These are phyloP conservation scores for Haplographium delicatum DNA, from an alignment of 495 filamentous ascomycete genomes.

Conservation along the genomic window DNA sequence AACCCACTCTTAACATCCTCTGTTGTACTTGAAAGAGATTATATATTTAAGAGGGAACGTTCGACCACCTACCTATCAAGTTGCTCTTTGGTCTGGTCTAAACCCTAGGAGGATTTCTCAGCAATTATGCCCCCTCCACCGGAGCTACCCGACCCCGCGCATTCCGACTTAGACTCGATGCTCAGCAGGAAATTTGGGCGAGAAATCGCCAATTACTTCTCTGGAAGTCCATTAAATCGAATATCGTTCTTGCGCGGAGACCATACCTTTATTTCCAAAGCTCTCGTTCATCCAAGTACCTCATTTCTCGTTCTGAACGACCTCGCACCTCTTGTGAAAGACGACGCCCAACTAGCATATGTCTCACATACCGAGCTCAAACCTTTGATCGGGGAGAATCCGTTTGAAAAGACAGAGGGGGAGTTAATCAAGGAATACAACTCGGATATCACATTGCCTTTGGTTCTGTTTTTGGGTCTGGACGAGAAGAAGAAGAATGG, in stretches of 20 bases:
- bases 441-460: conserved; percentile 56
- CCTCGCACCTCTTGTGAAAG: conserved; percentile 66
- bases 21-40: too few species aligned
- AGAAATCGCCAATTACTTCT: conserved; percentile 94
- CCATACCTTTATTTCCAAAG: conserved; percentile 70
- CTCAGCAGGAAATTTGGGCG: conserved; percentile 81
- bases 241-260: conserved; percentile 83
- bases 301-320: conserved; percentile 74
- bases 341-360: conserved; percentile 52
- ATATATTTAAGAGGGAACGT: too few species aligned
- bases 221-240: conserved; percentile 57
- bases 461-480: conserved; percentile 81
- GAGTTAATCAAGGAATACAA: conserved; percentile 69
- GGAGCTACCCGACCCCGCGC: conserved; percentile 38
- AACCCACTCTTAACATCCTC: too few species aligned
- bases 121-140: conserved; percentile 29
- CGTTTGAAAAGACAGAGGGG: conserved; percentile 67
- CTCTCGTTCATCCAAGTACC: conserved; percentile 64
- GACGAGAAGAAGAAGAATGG: conserved; percentile 57
- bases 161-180: conserved; percentile 68
- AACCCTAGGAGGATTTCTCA: too few species aligned
- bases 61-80: too few species aligned
- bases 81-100: too few species aligned
- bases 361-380: conserved; percentile 57
- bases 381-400: conserved; percentile 62